Conservation (phyloP, 1,284 basidiomycete species). For the Rhodofomes roseus region DNA sequence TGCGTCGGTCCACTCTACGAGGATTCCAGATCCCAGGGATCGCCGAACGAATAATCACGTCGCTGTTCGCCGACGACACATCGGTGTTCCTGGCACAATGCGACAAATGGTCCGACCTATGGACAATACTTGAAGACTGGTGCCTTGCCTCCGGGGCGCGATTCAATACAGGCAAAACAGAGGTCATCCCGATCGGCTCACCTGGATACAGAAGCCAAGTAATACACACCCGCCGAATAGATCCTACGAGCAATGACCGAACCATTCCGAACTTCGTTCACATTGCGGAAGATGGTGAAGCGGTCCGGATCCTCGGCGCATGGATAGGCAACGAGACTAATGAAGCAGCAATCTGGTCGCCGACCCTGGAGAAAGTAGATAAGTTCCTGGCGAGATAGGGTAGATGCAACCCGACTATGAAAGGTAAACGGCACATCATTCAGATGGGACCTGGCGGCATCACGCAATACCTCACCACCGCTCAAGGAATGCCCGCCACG, state of each 20-base stretch:
- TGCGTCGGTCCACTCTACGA: constrained; percentile 26
- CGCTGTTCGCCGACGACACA: constrained; percentile 11
- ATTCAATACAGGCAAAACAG: constrained; percentile 3
- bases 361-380: constrained; percentile 14
- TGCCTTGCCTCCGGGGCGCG: not conserved
- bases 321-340: not conserved
- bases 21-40: constrained; percentile 24
- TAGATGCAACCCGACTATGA: constrained; percentile 9
- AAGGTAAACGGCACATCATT: constrained; percentile 17
- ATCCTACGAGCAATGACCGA: not conserved
- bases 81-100: constrained; percentile 3
- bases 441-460: constrained; percentile 19
- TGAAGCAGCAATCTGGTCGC: constrained; percentile 16
- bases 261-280: constrained; percentile 5
- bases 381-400: constrained; percentile 16
- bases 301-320: constrained; percentile 25
- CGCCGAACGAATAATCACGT: not conserved
- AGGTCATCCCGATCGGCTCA: constrained; percentile 3
- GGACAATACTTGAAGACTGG: not conserved
- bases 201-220: not conserved
- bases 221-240: no score
- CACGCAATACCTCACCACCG: constrained; percentile 10
- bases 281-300: constrained; percentile 21
- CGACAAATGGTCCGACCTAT: not conserved
- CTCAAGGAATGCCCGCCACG: constrained; percentile 19